A percentile compares a stretch with the other conserved stretches of the same genome.
phyloP scores from a whole-genome alignment of 2,329 filamentous ascomycete species.

The Teratosphaeria epicoccoides region DNA sequence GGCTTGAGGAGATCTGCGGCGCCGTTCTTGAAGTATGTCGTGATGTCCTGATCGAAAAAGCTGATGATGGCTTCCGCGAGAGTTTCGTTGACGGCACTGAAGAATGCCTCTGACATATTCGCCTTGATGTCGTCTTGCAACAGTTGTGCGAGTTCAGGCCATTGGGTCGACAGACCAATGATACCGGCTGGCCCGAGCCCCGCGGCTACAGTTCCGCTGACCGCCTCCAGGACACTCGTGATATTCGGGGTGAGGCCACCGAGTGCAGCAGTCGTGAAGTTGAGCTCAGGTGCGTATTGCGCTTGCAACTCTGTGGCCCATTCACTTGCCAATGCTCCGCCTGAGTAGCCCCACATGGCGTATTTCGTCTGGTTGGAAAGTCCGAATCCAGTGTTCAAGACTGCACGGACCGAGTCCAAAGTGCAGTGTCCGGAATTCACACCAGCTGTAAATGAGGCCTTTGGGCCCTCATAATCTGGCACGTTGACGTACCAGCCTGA shows the following conservation, averaged over 20 bases:
- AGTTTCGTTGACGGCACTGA: conserved; percentile 19
- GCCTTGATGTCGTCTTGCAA: conserved; percentile 20
- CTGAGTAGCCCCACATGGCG: conserved; percentile 45
- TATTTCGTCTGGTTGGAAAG: conserved; percentile 11
- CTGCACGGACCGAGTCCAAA: conserved; percentile 35
- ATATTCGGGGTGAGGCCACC: conserved; percentile 21
- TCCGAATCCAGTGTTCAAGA: conserved; percentile 21
- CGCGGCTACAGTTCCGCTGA: conserved; percentile 21
- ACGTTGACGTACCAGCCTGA: conserved; percentile 39
- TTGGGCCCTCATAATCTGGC: conserved; percentile 37
- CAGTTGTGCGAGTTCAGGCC: conserved; percentile 21
- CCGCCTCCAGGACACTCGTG: conserved; percentile 23
- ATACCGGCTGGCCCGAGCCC: conserved; percentile 27
- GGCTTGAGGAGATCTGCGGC: conserved; percentile 14
- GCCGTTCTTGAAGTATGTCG: conserved; percentile 34
- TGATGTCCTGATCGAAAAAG: conserved; percentile 30
- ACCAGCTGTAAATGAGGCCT: conserved; percentile 34
- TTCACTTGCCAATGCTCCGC: conserved; percentile 42
- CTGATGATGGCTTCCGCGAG: conserved; percentile 14
- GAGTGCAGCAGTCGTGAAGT: conserved; percentile 39
- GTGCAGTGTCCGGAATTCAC: conserved; percentile 34
- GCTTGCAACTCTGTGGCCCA: conserved; percentile 44
- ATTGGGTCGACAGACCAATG: conserved; percentile 28
- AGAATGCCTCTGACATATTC: conserved; percentile 26
- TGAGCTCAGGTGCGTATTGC: conserved; percentile 44